Evolutionary conservation across 1,284 basidiomycete species (phyloP).

Genomic region (Albatrellus sp.): DNA sequence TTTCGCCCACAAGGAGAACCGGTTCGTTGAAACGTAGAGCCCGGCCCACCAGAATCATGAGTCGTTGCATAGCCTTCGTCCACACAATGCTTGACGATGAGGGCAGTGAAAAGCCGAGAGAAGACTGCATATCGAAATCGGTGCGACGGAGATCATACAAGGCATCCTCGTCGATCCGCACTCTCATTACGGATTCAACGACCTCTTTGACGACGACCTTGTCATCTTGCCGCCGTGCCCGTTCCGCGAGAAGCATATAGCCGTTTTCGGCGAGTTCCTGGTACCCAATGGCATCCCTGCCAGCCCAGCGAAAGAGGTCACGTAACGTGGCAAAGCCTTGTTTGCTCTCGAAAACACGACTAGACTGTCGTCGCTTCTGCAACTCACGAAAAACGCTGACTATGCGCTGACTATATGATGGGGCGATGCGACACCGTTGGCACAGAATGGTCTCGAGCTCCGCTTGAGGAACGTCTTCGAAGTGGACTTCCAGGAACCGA

Average conservation of each 20-base stretch:
- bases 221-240: constrained; percentile 78
- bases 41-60: constrained; percentile 76
- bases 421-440: constrained; percentile 82
- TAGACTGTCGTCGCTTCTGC: constrained; percentile 82
- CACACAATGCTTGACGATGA: constrained; percentile 56
- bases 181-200: constrained; percentile 85
- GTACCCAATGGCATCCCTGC: constrained; percentile 78
- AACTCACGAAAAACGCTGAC: constrained; percentile 91
- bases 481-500: constrained; percentile 98
- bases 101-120: constrained; percentile 48
- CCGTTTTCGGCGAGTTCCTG: constrained; percentile 93
- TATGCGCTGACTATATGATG: constrained; percentile 85
- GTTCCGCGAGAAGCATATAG: constrained; percentile 95
- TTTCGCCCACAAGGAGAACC: constrained; percentile 95
- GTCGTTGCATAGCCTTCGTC: constrained; percentile 87
- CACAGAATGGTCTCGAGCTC: constrained; percentile 92
- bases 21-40: constrained; percentile 90
- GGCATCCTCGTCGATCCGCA: constrained; percentile 61
- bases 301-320: constrained; percentile 97
- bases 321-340: constrained; percentile 94
- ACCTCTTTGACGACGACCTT: constrained; percentile 85
- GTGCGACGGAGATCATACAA: constrained; percentile 58
- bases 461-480: constrained; percentile 90
- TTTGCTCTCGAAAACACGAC: constrained; percentile 95
- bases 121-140: constrained; percentile 28